Evolutionary conservation across 805 yeast species (phyloP), one percentile per base, ranked within the genome.

Genomic region (Pichia sporocuriosa): DNA sequence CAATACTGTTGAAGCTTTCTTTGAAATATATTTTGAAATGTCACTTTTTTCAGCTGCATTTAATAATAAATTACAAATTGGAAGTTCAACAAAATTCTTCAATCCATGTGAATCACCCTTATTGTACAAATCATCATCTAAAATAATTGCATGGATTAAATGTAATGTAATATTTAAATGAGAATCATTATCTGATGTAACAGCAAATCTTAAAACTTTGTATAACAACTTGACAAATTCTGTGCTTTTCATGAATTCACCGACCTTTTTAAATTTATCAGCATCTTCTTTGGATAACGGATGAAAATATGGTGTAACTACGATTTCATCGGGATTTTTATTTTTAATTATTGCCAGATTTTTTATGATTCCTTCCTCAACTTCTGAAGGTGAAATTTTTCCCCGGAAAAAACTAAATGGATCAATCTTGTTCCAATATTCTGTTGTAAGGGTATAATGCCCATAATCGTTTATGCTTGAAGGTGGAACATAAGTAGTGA

Each of bases 381-480:
- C 67, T 29, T 73, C 73, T 46, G 76, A 79, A 35, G 72, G 66
- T 45, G 78, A 73, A 29, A 63, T 58, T 5, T 65, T 68, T 31
- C 73, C 77, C 43, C 70, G 60, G 46, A 66, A 64, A 16, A 72
- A 52, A 49, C 69, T 70, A 45, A 79, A 59, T 2, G 86, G 86
- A 57, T 84, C 93, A 41, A 83, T 60, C 3, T 60, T 56, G 10
- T 66, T 59, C 46, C 64, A 71, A 8, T 65, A 47, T 3, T 63
- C 58, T 11, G 69, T 65, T 48, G 77, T 82, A 51, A 84, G 63
- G 20, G 74, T 63, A 57, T 81, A 84, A 35, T 72, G 71, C 19
- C 94, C 94, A 45, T 75, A 72, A 53, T 81, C 90, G 28, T 69
- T 69, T 32, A 80, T 59, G 3, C 85, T 85, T 17, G 70, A 67